Percentiles rank a stretch among this genome's conserved stretches.
phyloP scores from a whole-genome alignment of 2,329 filamentous ascomycete genomes.

The Colletotrichum euphorbiae region DNA sequence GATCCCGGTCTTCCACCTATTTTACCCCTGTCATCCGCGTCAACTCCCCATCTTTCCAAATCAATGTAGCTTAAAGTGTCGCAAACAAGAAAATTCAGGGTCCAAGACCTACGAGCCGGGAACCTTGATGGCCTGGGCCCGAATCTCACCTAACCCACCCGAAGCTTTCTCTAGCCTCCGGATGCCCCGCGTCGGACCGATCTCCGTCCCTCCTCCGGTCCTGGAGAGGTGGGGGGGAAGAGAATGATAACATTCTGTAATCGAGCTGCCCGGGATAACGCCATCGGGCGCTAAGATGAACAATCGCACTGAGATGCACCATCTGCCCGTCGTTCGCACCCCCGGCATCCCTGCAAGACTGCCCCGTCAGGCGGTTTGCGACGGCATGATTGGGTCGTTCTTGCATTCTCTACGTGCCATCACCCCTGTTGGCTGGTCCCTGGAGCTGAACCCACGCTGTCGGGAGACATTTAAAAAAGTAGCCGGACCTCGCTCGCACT shows the following conservation, averaged over 20 bases:
- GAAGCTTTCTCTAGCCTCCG: no score
- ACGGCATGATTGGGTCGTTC: slow-evolving; percentile 16
- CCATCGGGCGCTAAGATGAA: slow-evolving; percentile 35
- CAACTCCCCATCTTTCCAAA: slow-evolving; percentile 1
- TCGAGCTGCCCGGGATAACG: slow-evolving; percentile 27
- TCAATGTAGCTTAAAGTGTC: neutral
- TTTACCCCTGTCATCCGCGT: neutral
- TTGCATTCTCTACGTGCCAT: neutral
- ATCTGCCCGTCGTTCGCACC: neutral
- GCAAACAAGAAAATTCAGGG: slow-evolving; percentile 9
- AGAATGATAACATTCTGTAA: neutral
- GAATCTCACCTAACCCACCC: slow-evolving; percentile 3
- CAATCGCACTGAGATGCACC: slow-evolving; percentile 14
- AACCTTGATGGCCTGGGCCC: slow-evolving; percentile 24
- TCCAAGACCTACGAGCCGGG: neutral
- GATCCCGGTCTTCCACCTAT: neutral
- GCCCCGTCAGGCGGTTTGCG: slow-evolving; percentile 33
- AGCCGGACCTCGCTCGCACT: slow-evolving; percentile 10
- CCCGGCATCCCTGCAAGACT: slow-evolving; percentile 28
- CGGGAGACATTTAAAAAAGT: slow-evolving; percentile 21
- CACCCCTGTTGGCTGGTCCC: slow-evolving; percentile 7
- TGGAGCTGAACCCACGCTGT: slow-evolving; percentile 20
- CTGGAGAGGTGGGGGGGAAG: neutral
- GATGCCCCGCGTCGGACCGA: slow-evolving; percentile 3
- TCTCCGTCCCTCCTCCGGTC: neutral